phyloP scores from a whole-genome alignment of 805 yeast genomes.

The Myxozyma neglecta region DNA sequence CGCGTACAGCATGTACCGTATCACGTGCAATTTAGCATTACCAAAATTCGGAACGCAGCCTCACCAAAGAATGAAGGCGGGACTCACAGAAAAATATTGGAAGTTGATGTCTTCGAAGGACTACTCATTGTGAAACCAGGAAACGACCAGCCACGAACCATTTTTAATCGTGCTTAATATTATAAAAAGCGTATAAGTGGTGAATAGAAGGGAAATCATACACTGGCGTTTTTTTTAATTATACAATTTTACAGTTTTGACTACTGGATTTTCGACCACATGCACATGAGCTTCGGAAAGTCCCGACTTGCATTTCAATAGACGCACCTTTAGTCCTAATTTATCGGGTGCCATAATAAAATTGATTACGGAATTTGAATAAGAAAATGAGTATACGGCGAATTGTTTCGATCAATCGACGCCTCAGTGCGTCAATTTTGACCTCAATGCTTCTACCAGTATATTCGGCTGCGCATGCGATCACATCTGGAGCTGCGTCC shows the following conservation, averaged over 20 bases:
- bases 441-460: not conserved
- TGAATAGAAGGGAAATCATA: not conserved
- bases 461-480: not conserved
- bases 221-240: not conserved
- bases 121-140: not conserved
- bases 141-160: not conserved
- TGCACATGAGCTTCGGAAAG: not conserved
- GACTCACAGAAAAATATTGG: not conserved
- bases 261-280: not conserved
- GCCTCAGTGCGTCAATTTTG: conserved; percentile 3
- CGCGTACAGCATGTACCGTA: not conserved
- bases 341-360: not conserved
- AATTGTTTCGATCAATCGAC: not conserved
- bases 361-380: not conserved
- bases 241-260: no score
- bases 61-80: not conserved
- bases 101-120: not conserved
- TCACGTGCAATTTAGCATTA: conserved; percentile 1
- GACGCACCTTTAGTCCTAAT: not conserved
- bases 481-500: not conserved
- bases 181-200: not conserved
- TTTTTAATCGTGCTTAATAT: not conserved
- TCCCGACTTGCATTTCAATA: not conserved
- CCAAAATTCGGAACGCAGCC: conserved; percentile 6
- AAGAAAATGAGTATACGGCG: conserved; percentile 2